Conservation (phyloP, 1,284 basidiomycete genomes). For the Malassezia brasiliensis region DNA sequence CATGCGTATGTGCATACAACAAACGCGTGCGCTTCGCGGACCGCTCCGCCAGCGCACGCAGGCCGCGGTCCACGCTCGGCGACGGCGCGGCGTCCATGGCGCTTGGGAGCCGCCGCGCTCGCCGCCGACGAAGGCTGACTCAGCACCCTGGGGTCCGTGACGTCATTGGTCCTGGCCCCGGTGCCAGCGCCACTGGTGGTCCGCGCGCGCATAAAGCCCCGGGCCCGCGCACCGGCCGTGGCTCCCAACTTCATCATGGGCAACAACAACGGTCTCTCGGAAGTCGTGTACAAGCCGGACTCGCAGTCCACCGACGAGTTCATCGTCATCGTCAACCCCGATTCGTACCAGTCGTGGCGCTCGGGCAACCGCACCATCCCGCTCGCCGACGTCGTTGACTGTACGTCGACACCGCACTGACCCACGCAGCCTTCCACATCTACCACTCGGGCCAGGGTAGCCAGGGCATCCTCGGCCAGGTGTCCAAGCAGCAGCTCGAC, state of each 20-base stretch:
- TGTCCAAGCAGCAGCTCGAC: conserved; percentile 49
- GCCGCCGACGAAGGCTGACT: background rate
- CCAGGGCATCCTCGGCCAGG: conserved; percentile 48
- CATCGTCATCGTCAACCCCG: conserved; percentile 47
- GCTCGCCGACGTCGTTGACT: conserved; percentile 48
- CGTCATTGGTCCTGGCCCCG: background rate
- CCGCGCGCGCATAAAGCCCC: background rate
- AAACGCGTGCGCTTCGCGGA: conserved; percentile 11
- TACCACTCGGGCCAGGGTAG: conserved; percentile 49
- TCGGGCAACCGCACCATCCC: conserved; percentile 49
- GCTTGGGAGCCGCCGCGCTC: background rate
- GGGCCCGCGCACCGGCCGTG: background rate
- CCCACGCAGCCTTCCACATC: conserved; percentile 41
- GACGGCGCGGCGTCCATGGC: background rate
- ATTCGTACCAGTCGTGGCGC: conserved; percentile 46
- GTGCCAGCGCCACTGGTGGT: background rate
- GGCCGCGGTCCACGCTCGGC: conserved; percentile 1
- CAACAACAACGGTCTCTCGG: conserved; percentile 20
- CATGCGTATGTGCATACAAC: background rate
- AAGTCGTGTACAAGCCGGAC: conserved; percentile 48
- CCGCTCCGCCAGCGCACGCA: conserved; percentile 13
- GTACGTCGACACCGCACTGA: conserved; percentile 11
- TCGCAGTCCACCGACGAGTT: conserved; percentile 48
- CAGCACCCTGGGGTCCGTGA: background rate
- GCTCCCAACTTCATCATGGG: conserved; percentile 12